A percentile compares a stretch with the other conserved stretches of the same genome.
Evolutionary conservation across 73 alveolate species (phyloP).

Genomic region (Blepharisma stoltei): DNA sequence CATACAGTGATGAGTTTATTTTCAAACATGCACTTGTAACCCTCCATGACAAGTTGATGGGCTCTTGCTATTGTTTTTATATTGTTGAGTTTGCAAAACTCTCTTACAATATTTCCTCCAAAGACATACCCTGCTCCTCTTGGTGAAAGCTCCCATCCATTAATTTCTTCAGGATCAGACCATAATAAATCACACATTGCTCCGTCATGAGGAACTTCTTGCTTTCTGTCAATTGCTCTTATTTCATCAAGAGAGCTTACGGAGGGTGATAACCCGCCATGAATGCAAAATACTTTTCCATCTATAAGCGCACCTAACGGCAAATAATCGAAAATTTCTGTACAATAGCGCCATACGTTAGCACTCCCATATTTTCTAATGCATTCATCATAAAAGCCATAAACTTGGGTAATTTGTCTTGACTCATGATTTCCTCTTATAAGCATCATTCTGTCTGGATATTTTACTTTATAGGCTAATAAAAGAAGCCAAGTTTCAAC

Average conservation of each 20-base stretch:
- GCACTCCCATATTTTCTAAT: constrained; percentile 90
- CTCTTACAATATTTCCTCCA: constrained; percentile 89
- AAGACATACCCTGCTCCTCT: constrained; percentile 97
- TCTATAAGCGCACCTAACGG: constrained; percentile 95
- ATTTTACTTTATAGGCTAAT: constrained; percentile 77
- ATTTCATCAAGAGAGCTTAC: constrained; percentile 89
- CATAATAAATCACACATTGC: constrained; percentile 97
- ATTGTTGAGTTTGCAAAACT: constrained; percentile 73
- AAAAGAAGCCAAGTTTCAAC: constrained; percentile 83
- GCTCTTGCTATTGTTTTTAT: constrained; percentile 88
- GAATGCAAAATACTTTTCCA: constrained; percentile 92
- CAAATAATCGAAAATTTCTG: constrained; percentile 97
- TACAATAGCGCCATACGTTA: constrained; percentile 98
- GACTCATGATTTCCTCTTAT: constrained; percentile 89
- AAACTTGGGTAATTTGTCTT: constrained; percentile 60
- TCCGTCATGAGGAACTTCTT: constrained; percentile 98
- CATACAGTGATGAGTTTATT: constrained; percentile 91
- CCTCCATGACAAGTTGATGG: constrained; percentile 96
- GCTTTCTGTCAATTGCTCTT: constrained; percentile 96
- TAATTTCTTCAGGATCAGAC: constrained; percentile 92
- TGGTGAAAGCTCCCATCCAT: constrained; percentile 87
- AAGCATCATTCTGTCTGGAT: constrained; percentile 63
- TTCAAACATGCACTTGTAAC: constrained; percentile 86
- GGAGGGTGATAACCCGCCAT: constrained; percentile 96
- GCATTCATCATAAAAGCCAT: constrained; percentile 96